Base-by-base conservation (phyloP, 257 asterid species). In the Solanum gandarillasii region DNA sequence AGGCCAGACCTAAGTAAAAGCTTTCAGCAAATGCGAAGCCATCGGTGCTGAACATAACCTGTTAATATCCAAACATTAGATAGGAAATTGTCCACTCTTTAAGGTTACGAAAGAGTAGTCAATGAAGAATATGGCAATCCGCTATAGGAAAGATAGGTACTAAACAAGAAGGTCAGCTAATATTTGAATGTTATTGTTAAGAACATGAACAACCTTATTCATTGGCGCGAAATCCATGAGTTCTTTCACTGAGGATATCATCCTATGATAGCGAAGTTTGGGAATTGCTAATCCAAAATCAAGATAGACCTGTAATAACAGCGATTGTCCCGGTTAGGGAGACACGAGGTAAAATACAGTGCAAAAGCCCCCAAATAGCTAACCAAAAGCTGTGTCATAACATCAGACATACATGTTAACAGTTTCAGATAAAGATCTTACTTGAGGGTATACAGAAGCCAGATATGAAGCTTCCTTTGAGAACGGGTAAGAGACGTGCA, bases 31-130 rank as follows among this genome's bases (percentile, higher is more conserved):
- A 97, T 83, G 93, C 94, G 21, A 89, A 88, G 74, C 96, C 98
- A 89, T 97, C 98, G 23, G 95, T 95, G 90, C 99, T 97, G 94
- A 97, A 95, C 98, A 97, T 97, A 91, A 97, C 96, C 99, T 97
- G 96, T 89, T 89, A 91, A 88, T 76, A 85, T 85, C 38, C 27
- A 67, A 46, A 85, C 81, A 38, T 85, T 65, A 67, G 16, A 71
- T 67, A 55, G 65, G 58, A 48, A 48, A 48, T 14, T 48, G 58
- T 48, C 58, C 58, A 46, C 18, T 46, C 55, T 46, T 46, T 46
- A 52, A 52, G 62, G n/a, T 52, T 52, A 52, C n/a, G 62, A 52
- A 52, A 55, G 65, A 55, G 25, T 55, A 6, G 11, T 3, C 65
- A 55, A 18, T 7, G 10, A 55, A 55, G n/a, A 55, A 55, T 55